These are phyloP conservation scores for Physcomitrellopsis africana DNA, from an alignment of 225 moss, liverwort and hornwort species.

Conservation along the genomic window DNA sequence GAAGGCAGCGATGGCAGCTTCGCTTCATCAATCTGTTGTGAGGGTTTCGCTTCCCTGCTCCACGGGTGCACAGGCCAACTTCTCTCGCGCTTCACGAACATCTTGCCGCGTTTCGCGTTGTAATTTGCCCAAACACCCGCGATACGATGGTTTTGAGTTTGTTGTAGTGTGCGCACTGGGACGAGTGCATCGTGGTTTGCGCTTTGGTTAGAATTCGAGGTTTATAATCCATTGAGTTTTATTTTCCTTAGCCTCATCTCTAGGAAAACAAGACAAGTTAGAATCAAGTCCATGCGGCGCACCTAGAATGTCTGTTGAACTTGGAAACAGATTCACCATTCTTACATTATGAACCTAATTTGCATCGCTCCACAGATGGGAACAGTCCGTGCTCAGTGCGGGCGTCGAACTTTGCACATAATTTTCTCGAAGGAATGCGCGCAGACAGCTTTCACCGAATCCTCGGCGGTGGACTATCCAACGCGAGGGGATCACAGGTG, in stretches of 20 bases:
- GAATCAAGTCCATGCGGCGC: neutral
- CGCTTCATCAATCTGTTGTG: neutral
- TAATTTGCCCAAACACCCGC: neutral
- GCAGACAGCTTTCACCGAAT: neutral
- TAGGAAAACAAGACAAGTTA: neutral
- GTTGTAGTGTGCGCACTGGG: neutral
- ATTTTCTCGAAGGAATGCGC: neutral
- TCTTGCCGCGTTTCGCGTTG: neutral
- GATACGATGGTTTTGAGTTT: neutral
- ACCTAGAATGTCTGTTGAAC: neutral
- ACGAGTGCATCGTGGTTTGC: neutral
- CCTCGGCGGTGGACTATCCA: slow-evolving; percentile 12
- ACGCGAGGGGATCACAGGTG: slow-evolving; percentile 39
- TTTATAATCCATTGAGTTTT: neutral
- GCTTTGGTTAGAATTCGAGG: neutral
- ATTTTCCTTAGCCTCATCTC: neutral
- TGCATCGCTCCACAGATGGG: neutral
- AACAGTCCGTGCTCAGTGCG: neutral
- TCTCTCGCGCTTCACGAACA: neutral
- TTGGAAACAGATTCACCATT: neutral
- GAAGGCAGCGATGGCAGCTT: slow-evolving; percentile 15
- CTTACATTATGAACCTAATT: neutral
- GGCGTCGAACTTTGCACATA: slow-evolving; percentile 6
- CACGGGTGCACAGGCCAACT: neutral
- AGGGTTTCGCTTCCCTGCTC: neutral